Conservation (phyloP, 371 early-diverging fungal species). For the Lichtheimia ramosa region DNA sequence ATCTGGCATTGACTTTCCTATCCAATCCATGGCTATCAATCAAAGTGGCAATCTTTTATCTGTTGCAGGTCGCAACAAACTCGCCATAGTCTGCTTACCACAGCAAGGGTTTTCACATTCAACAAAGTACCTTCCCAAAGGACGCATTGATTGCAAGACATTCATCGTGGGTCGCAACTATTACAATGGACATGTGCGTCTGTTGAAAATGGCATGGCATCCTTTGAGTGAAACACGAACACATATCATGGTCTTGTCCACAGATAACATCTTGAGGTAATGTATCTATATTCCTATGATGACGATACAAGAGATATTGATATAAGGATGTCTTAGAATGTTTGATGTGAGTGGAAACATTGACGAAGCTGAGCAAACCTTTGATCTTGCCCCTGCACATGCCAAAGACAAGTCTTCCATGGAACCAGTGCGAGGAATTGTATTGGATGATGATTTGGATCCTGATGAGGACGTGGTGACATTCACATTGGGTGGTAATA, state of each 20-base stretch:
- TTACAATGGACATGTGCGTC: slow-evolving; percentile 1
- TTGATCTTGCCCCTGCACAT: slow-evolving; percentile 37
- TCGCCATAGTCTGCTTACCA: slow-evolving; percentile 38
- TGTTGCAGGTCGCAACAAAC: slow-evolving; percentile 22
- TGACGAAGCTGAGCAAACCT: slow-evolving; percentile 40
- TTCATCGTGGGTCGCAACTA: slow-evolving; percentile 13
- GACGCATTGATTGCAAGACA: slow-evolving; percentile 8
- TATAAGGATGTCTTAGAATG: slow-evolving; percentile 22
- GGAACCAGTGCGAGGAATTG: slow-evolving; percentile 14
- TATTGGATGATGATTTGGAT: slow-evolving; percentile 27
- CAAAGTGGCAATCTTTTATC: slow-evolving; percentile 34
- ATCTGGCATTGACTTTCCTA: slow-evolving; percentile 36
- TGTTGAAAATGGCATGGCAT: slow-evolving; percentile 42
- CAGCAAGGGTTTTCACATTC: slow-evolving; percentile 20
- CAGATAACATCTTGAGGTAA: slow-evolving; percentile 38
- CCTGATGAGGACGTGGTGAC: slow-evolving; percentile 46
- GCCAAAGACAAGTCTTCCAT: background rate
- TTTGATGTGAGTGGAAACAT: slow-evolving; percentile 40
- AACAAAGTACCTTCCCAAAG: background rate
- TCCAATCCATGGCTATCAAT: slow-evolving; percentile 29
- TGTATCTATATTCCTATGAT: no score
- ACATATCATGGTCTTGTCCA: slow-evolving; percentile 37
- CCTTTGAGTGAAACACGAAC: slow-evolving; percentile 43
- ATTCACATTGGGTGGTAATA: slow-evolving; percentile 36
- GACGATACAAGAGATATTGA: no score